Evolutionary conservation across 169 alveolate species (phyloP).

Genomic region (Cyclospora cayetanensis): DNA sequence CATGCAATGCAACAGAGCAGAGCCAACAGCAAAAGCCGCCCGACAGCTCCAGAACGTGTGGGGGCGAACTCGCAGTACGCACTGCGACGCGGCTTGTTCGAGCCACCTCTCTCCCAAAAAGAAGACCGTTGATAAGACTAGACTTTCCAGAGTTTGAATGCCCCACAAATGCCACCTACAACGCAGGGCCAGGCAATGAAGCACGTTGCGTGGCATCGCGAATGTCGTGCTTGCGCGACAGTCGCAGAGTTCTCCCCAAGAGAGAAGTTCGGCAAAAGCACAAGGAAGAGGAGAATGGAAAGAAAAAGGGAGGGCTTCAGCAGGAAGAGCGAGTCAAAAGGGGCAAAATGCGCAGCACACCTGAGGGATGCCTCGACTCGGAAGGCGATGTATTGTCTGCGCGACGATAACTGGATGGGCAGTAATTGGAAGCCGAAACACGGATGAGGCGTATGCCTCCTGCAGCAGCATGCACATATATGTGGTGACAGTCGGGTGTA

Average conservation of each 20-base stretch:
- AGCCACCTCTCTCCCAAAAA: slow-evolving; percentile 83
- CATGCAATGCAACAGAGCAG: slow-evolving; percentile 29
- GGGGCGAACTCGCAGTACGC: not conserved
- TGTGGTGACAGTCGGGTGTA: too few species aligned
- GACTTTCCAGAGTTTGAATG: slow-evolving; percentile 94
- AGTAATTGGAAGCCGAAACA: slow-evolving; percentile 81
- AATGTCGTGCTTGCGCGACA: too few species aligned
- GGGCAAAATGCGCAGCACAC: slow-evolving; percentile 73
- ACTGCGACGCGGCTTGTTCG: slow-evolving; percentile 76
- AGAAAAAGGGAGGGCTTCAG: not conserved
- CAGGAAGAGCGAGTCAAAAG: not conserved
- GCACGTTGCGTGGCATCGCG: too few species aligned
- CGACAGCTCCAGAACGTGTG: not conserved
- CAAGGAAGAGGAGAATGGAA: not conserved
- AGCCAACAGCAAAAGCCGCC: slow-evolving; percentile 4
- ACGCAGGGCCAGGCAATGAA: too few species aligned
- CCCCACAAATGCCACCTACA: slow-evolving; percentile 92
- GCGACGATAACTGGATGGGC: slow-evolving; percentile 88
- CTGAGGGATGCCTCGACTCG: slow-evolving; percentile 81
- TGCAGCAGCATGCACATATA: slow-evolving; percentile 70
- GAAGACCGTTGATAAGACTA: slow-evolving; percentile 90
- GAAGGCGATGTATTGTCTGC: slow-evolving; percentile 85
- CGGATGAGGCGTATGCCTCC: slow-evolving; percentile 67
- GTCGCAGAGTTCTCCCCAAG: not conserved
- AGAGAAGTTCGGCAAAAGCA: not conserved